A percentile compares a stretch with the other conserved stretches of the same genome.
Conservation (phyloP, 495 filamentous ascomycete species). For the Neurospora sp. region DNA sequence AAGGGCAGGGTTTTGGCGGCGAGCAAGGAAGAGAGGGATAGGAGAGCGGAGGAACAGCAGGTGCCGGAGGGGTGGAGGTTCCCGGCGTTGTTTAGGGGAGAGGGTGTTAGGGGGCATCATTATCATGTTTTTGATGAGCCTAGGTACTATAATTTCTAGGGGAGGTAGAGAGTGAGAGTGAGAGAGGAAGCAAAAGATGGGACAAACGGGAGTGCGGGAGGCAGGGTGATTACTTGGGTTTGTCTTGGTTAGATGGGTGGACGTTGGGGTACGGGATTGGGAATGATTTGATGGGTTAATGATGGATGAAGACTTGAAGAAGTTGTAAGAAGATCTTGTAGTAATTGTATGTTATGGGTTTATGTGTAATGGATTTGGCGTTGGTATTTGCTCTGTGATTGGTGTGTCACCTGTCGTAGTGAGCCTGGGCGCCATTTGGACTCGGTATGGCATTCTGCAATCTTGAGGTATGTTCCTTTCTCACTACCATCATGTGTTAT, state of each 20-base stretch:
- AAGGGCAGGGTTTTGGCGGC: constrained; percentile 34
- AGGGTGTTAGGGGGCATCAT: constrained; percentile 78
- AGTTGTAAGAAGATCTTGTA: background rate
- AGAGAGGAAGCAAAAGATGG: background rate
- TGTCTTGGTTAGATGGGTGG: background rate
- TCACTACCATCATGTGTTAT: too few relatives aligned
- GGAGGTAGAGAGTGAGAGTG: constrained; percentile 2
- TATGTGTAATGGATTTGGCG: background rate
- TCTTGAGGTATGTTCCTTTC: too few relatives aligned
- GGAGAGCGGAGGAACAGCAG: constrained; percentile 47
- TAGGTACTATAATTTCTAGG: constrained; percentile 48
- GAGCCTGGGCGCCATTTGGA: too few relatives aligned
- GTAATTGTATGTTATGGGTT: background rate
- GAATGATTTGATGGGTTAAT: background rate
- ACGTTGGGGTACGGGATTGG: too few relatives aligned
- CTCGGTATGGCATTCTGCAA: too few relatives aligned
- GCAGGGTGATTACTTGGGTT: too few relatives aligned
- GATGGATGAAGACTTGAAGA: background rate
- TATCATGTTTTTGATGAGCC: constrained; percentile 98
- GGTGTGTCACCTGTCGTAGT: too few relatives aligned
- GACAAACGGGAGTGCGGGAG: background rate
- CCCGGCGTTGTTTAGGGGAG: constrained; percentile 75
- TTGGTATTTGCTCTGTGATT: background rate
- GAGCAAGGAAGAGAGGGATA: constrained; percentile 21
- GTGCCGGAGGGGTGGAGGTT: constrained; percentile 72